Base-by-base conservation (phyloP, 805 yeast species). In the Candida fluviatilis region DNA sequence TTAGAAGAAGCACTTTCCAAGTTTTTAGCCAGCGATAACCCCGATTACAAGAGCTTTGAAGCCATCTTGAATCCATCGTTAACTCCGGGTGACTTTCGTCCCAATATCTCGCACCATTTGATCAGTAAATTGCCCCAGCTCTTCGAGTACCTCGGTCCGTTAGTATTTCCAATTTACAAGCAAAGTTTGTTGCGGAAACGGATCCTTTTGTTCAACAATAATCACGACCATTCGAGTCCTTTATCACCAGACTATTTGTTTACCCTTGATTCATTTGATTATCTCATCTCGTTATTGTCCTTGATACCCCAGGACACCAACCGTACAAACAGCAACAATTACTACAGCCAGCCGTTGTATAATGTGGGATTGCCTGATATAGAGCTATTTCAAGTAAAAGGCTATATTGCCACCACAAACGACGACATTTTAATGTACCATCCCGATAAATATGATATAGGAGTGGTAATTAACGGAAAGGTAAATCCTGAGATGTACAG, bases 401-500 rank as follows among this genome's bases (percentile, higher is more conserved):
- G 76, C 1, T 81, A 62, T 47, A 62, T 82, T 28, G 89, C 82
- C 2, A 66, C 77, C 5, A 80, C 91, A 2, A 73, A 82, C 16
- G 95, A 84, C 51, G 81, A 76, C 31, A 75, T 84, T 17, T 58
- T 84, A 23, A 61, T 80, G 49, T 76, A 71, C 42, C 82, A 80
- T 46, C 51, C 51, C 12, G 60, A 65, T 8, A 46, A 78, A 3
- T 82, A 73, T 51, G 87, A 82, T 43, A 38, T 51, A 24, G 71
- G 61, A 2, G 54, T 66, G 11, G 43, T 62, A 19, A 35, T 66
- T 30, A 39, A 45, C 16, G 35, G 31, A 12, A 46, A 48, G 12
- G 50, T 19, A 5, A 19, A 19, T 5, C 35, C 35, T 4, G 28
- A 33, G 15, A 33, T 33, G 5, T 19, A 33, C 23, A 13, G 4